Conservation (phyloP, 2,329 filamentous ascomycete genomes). For the Canariomyces notabilis region DNA sequence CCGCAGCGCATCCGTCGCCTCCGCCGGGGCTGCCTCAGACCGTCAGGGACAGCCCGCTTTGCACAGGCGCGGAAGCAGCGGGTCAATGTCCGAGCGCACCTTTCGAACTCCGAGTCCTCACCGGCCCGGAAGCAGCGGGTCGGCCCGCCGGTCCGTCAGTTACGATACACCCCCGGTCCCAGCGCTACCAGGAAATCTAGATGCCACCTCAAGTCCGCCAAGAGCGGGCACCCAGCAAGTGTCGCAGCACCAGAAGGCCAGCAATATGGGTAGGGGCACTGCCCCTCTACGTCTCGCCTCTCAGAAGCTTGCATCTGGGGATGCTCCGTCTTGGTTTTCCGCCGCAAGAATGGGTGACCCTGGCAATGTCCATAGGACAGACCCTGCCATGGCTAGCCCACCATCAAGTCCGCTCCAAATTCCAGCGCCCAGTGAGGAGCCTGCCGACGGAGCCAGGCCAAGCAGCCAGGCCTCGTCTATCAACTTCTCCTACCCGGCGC, state of each 20-base stretch:
- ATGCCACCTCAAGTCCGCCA: slow-evolving; percentile 24
- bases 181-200: slow-evolving; percentile 54
- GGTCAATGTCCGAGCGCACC: slow-evolving; percentile 84
- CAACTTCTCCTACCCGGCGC: slow-evolving; percentile 56
- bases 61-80: slow-evolving; percentile 62
- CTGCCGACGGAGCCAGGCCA: slow-evolving; percentile 33
- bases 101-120: slow-evolving; percentile 73
- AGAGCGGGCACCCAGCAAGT: slow-evolving; percentile 8
- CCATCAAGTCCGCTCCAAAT: slow-evolving; percentile 26
- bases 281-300: slow-evolving; percentile 48
- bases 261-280: slow-evolving; percentile 38
- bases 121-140: slow-evolving; percentile 37
- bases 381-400: slow-evolving; percentile 36
- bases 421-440: slow-evolving; percentile 14
- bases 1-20: slow-evolving; percentile 67
- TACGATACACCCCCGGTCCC: slow-evolving; percentile 69
- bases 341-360: slow-evolving; percentile 39
- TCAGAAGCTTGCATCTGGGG: slow-evolving; percentile 41
- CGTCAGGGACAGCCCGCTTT: slow-evolving; percentile 36
- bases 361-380: slow-evolving; percentile 41
- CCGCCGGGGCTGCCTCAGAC: slow-evolving; percentile 39
- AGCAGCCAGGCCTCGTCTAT: slow-evolving; percentile 47
- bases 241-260: slow-evolving; percentile 26
- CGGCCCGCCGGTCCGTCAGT: slow-evolving; percentile 10
- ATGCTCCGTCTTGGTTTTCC: slow-evolving; percentile 46